Evolutionary conservation across 1,139 yeast genomes (phyloP).

Genomic region (Pichia sp.): DNA sequence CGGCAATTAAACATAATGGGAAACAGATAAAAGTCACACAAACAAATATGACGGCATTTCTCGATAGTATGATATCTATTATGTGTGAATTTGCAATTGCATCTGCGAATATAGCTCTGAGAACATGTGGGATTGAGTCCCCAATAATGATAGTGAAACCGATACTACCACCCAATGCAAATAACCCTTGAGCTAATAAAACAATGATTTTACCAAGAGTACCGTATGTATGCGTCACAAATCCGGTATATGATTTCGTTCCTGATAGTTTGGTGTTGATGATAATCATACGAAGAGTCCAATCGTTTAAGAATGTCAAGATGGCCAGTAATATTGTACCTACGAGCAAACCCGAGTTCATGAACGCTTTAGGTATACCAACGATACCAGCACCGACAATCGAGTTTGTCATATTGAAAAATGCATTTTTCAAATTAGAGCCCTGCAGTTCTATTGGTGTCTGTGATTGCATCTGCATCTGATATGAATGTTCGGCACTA

Average conservation of each 20-base stretch:
- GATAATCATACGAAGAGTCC: slow-evolving; percentile 83
- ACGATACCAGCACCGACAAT: slow-evolving; percentile 95
- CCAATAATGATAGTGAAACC: slow-evolving; percentile 96
- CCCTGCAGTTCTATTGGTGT: slow-evolving; percentile 3
- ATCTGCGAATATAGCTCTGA: slow-evolving; percentile 63
- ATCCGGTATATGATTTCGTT: slow-evolving; percentile 79
- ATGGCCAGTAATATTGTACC: slow-evolving; percentile 62
- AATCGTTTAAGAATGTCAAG: slow-evolving; percentile 74
- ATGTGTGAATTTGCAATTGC: slow-evolving; percentile 40
- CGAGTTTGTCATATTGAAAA: slow-evolving; percentile 96
- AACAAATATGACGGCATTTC: slow-evolving; percentile 67
- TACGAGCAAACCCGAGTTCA: slow-evolving; percentile 74
- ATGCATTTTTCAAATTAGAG: slow-evolving; percentile 77
- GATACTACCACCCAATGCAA: slow-evolving; percentile 94
- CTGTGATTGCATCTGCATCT: neutral
- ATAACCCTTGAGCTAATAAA: slow-evolving; percentile 74
- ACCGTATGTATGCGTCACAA: slow-evolving; percentile 82
- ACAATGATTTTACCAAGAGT: slow-evolving; percentile 64
- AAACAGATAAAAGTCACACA: slow-evolving; percentile 75
- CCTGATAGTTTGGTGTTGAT: slow-evolving; percentile 78
- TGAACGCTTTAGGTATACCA: slow-evolving; percentile 89
- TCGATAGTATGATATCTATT: slow-evolving; percentile 52
- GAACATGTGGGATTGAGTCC: slow-evolving; percentile 90
- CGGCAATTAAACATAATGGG: slow-evolving; percentile 78
- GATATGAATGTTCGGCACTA: slow-evolving; percentile 10